Base-by-base conservation (phyloP, 78 protist genomes). In the Isochrysis galbana region DNA sequence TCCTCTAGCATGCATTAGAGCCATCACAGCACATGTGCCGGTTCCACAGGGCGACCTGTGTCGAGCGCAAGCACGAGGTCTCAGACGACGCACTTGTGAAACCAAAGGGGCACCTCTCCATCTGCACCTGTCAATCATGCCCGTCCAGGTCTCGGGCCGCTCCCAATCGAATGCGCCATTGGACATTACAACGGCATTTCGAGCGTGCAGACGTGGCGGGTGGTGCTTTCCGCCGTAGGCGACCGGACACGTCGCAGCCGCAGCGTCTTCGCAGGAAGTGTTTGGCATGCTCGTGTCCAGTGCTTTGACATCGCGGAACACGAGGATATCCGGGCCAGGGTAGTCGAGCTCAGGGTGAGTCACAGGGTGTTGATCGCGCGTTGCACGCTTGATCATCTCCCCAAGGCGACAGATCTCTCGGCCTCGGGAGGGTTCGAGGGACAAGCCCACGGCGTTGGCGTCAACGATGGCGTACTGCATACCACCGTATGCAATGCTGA, bases 11-110 rank as follows among this genome's bases (percentile, higher is more conserved):
- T 46, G 67, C 88, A 45, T 26, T 54, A 29, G 0, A 0, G 92
- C 92, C 92, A 90, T 90, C n/a, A 90, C 55, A 22, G 92, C 92
- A 41, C 92, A 90, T 38, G 92, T 90, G 74, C 92, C 92, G 10
- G 92, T 70, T 25, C 92, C 92, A 26, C 92, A 90, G 36, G 92
- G 92, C 44, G 92, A 90, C 38, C 92, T n/a, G n/a, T n/a, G n/a
- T n/a, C n/a, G n/a, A n/a, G n/a, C n/a, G n/a, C n/a, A n/a, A n/a
- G n/a, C n/a, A n/a, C n/a, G n/a, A n/a, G n/a, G n/a, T n/a, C n/a
- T n/a, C n/a, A n/a, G n/a, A n/a, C n/a, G n/a, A n/a, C n/a, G n/a
- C n/a, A n/a, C n/a, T n/a, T n/a, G n/a, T n/a, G n/a, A n/a, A n/a
- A n/a, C n/a, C n/a, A n/a, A n/a, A n/a, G n/a, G n/a, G n/a, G n/a